phyloP scores from a whole-genome alignment of 164 flowering plant species.

The Tinospora cordifolia region DNA sequence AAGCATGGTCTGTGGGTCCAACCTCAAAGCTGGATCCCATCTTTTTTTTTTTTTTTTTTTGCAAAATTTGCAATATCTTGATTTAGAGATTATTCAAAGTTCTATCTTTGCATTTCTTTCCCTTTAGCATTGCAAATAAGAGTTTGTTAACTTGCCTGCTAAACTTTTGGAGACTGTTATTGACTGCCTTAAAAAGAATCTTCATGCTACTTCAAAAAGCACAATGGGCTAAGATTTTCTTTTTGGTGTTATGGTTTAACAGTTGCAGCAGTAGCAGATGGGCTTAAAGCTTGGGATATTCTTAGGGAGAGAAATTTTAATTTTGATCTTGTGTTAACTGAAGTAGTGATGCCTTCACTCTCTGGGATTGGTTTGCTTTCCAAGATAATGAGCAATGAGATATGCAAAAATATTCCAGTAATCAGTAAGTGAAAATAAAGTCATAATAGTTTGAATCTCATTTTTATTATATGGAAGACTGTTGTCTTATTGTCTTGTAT shows the following conservation, averaged over 20 bases:
- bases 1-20: neutral
- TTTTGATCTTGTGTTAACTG: constrained; percentile 42
- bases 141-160: too few relatives aligned
- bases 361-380: constrained; percentile 43
- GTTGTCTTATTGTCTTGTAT: neutral
- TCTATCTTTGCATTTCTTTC: too few relatives aligned
- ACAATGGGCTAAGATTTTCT: neutral
- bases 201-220: too few relatives aligned
- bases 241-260: constrained; percentile 1
- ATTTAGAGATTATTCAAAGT: neutral
- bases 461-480: neutral
- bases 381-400: constrained; percentile 39
- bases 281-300: constrained; percentile 44
- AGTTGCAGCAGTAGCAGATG: constrained; percentile 44
- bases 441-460: neutral
- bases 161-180: too few relatives aligned
- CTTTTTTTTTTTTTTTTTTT: neutral
- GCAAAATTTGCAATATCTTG: neutral
- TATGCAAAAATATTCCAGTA: constrained; percentile 38
- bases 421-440: constrained; percentile 25
- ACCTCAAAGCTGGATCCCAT: neutral
- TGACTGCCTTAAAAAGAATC: too few relatives aligned
- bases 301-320: constrained; percentile 27
- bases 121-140: too few relatives aligned
- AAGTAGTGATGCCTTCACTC: constrained; percentile 43